A percentile compares a stretch with the other conserved stretches of the same genome.
Conservation (phyloP, 176 grass and related monocot species). For the Coix lacrymajobi region DNA sequence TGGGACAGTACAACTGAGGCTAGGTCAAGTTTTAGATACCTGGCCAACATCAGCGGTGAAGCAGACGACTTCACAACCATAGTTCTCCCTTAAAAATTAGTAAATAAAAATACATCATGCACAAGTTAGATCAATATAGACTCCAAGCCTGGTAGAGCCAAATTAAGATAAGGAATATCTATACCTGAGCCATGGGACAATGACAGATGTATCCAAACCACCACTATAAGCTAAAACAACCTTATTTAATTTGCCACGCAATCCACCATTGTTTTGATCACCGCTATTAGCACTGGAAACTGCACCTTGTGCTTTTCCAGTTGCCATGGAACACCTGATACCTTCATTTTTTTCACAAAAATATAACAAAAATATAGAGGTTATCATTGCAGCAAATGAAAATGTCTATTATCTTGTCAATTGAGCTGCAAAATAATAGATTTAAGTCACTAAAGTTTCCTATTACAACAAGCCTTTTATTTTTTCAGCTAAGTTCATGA, state of each 20-base stretch:
- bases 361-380: background rate
- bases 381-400: background rate
- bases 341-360: background rate
- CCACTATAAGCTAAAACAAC: conserved; percentile 98
- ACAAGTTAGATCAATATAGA: too few relatives aligned
- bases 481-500: background rate
- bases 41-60: conserved; percentile 98
- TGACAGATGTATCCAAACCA: conserved; percentile 94
- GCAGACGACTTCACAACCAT: conserved; percentile 97
- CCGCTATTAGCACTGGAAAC: conserved; percentile 8
- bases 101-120: too few relatives aligned
- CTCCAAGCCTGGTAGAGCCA: too few relatives aligned
- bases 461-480: background rate
- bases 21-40: conserved; percentile 36
- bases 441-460: background rate
- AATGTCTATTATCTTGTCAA: background rate
- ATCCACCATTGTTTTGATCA: conserved; percentile 34
- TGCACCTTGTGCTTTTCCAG: conserved; percentile 33
- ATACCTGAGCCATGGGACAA: conserved; percentile 97
- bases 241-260: conserved; percentile 84
- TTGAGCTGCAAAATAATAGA: background rate
- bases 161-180: background rate
- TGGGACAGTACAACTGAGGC: background rate
- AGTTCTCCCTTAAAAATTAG: conserved; percentile 75
- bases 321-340: conserved; percentile 47